Percentiles rank a stretch among this genome's conserved stretches.
Conservation (phyloP, 2,329 filamentous ascomycete genomes). For the Ploettnerulaceae sp. region DNA sequence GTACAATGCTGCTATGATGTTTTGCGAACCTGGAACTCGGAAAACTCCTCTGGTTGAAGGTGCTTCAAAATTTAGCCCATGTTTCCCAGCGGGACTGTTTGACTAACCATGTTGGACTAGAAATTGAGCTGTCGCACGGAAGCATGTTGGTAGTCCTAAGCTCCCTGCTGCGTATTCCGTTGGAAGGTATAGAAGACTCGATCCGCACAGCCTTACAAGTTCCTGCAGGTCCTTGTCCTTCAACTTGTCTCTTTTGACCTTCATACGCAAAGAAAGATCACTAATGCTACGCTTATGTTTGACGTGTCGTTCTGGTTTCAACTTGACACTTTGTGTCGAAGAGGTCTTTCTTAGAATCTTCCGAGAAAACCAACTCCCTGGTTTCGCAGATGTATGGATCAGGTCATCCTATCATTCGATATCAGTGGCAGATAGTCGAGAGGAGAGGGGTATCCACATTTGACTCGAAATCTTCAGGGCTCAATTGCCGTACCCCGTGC, state of each 20-base stretch:
- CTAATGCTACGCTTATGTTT: slow-evolving; percentile 51
- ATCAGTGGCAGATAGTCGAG: not conserved
- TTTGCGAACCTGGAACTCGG: slow-evolving; percentile 53
- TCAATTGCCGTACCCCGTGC: slow-evolving; percentile 45
- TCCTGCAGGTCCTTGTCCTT: slow-evolving; percentile 50
- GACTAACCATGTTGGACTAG: slow-evolving; percentile 54
- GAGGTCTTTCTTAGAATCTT: slow-evolving; percentile 37
- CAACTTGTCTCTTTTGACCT: slow-evolving; percentile 42
- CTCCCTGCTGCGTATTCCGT: slow-evolving; percentile 52
- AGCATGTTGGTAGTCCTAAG: slow-evolving; percentile 58
- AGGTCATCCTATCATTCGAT: slow-evolving; percentile 14
- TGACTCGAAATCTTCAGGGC: slow-evolving; percentile 24
- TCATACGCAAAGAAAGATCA: slow-evolving; percentile 46
- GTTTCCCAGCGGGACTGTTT: not conserved
- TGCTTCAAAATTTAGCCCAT: slow-evolving; percentile 27
- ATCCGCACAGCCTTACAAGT: slow-evolving; percentile 59
- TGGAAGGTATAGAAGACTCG: slow-evolving; percentile 57
- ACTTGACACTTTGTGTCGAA: slow-evolving; percentile 31
- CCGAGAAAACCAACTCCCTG: slow-evolving; percentile 37
- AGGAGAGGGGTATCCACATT: slow-evolving; percentile 17
- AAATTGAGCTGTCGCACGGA: slow-evolving; percentile 61
- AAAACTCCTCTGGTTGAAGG: slow-evolving; percentile 53
- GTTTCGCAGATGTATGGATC: slow-evolving; percentile 25
- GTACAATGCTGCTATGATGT: slow-evolving; percentile 53
- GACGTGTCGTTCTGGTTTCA: slow-evolving; percentile 31